A percentile compares a stretch with the other conserved stretches of the same genome.
Conservation (phyloP, 2,329 filamentous ascomycete species). For the Claviceps africana region DNA sequence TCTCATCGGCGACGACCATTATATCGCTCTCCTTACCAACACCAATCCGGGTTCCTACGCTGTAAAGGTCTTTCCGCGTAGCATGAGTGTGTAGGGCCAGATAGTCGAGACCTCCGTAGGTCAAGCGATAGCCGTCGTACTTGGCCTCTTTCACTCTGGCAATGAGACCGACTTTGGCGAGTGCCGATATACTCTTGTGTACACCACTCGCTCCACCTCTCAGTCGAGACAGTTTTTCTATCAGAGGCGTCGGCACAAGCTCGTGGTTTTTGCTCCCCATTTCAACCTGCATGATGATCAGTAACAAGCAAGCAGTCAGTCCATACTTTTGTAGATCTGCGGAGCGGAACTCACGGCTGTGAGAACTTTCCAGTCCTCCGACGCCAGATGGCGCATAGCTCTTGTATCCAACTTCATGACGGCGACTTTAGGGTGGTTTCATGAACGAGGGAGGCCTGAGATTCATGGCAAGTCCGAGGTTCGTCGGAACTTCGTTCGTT, state of each 20-base stretch:
- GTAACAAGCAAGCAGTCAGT: neutral
- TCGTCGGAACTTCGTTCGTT: neutral
- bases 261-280: constrained; percentile 94
- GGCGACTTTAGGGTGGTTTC: constrained; percentile 1
- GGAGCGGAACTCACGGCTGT: constrained; percentile 55
- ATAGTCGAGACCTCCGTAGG: constrained; percentile 94
- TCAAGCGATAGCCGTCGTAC: constrained; percentile 93
- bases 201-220: constrained; percentile 66
- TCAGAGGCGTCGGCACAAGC: constrained; percentile 80
- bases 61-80: constrained; percentile 68
- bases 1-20: constrained; percentile 74
- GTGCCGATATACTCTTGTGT: constrained; percentile 72
- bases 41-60: constrained; percentile 84
- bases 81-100: constrained; percentile 87
- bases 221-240: constrained; percentile 69
- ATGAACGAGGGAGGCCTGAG: neutral
- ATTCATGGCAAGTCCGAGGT: neutral
- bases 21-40: constrained; percentile 98
- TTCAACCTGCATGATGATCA: constrained; percentile 52
- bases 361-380: constrained; percentile 91
- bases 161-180: constrained; percentile 86
- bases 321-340: neutral
- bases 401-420: constrained; percentile 91
- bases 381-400: constrained; percentile 78
- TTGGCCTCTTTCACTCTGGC: constrained; percentile 87